Evolutionary conservation across 2,329 filamentous ascomycete species (phyloP), one percentile per base, ranked within the genome.

Genomic region (Fusarium avenaceum): DNA sequence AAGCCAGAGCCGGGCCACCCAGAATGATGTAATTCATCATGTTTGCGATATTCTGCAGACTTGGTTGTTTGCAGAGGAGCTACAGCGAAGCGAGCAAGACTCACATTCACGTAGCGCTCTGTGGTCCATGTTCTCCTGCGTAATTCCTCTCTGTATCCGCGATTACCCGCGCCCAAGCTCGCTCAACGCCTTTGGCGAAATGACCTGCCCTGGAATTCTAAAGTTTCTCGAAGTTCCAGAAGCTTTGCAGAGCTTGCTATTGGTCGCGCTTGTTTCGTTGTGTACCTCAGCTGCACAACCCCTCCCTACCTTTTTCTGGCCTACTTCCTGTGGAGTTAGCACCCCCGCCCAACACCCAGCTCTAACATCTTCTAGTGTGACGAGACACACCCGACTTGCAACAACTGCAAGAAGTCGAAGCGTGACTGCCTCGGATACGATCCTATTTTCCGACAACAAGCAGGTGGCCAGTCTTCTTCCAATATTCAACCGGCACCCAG

Each of bases 351-450:
- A 52, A 60, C 56, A 65, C 17, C 33, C 51, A 57, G 52, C 65
- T 72, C 72, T 77, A 74, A 74, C 72, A 64, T 69, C 62, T 71
- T 58, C 63, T 72, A 71, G 96, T 99, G 96, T 82, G 96, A 98
- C 87, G 96, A 99, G 85, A 90, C 89, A 64, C 94, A 97, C 80
- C 96, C 96, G 22, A 90, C 91, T 63, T 99, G 96, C 84, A 90
- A 93, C 81, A 93, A 96, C 77, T 96, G 92, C 82, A 90, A 91
- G 76, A 96, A 96, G 79, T 94, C 91, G 72, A 96, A 95, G 81
- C 92, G 92, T 75, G 92, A 95, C 74, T 96, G 92, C 76, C 78
- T 94, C 48, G 92, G 92, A 56, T 96, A 96, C 86, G 92, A 96
- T 75, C 92, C 92, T 38, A 92, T 95, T 75, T 96, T 95, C 82